A percentile compares a stretch with the other conserved stretches of the same genome.
Evolutionary conservation across 2,329 filamentous ascomycete species (phyloP).

Genomic region (Chalara sp.): DNA sequence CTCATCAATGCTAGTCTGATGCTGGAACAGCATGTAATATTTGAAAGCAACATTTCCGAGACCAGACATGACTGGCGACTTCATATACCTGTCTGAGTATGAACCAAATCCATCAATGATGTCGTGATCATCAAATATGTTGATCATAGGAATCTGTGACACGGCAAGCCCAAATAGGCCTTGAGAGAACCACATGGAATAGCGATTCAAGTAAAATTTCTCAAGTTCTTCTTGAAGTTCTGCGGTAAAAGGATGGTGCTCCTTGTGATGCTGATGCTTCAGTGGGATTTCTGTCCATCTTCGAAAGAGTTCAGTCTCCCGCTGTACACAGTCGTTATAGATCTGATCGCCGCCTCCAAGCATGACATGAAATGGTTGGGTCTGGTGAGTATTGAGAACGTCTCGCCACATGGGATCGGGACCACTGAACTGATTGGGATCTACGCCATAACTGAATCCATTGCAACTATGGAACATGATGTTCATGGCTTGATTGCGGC

Average conservation of each 20-base stretch:
- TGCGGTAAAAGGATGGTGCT: conserved; percentile 66
- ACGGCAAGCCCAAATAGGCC: conserved; percentile 89
- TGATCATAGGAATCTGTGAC: conserved; percentile 95
- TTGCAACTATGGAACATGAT: conserved; percentile 99
- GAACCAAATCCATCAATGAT: conserved; percentile 90
- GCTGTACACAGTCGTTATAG: conserved; percentile 82
- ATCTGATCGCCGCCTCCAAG: conserved; percentile 95
- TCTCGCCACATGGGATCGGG: conserved; percentile 97
- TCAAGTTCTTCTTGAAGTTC: conserved; percentile 89
- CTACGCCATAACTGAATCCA: conserved; percentile 77
- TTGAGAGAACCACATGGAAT: conserved; percentile 93
- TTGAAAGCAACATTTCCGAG: conserved; percentile 92
- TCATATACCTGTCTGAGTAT: conserved; percentile 89
- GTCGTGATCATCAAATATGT: conserved; percentile 95
- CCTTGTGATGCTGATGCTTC: conserved; percentile 73
- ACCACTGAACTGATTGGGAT: conserved; percentile 75
- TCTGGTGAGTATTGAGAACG: conserved; percentile 86
- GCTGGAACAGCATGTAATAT: conserved; percentile 98
- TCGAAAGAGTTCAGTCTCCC: conserved; percentile 68
- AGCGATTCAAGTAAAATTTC: conserved; percentile 78
- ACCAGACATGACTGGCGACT: conserved; percentile 80
- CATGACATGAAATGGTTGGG: conserved; percentile 94
- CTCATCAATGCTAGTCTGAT: conserved; percentile 80
- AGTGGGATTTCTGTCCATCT: conserved; percentile 69
- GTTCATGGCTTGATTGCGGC: conserved; percentile 81